phyloP scores from a whole-genome alignment of 108 stramenopile species.

The Nitzschia sp. region DNA sequence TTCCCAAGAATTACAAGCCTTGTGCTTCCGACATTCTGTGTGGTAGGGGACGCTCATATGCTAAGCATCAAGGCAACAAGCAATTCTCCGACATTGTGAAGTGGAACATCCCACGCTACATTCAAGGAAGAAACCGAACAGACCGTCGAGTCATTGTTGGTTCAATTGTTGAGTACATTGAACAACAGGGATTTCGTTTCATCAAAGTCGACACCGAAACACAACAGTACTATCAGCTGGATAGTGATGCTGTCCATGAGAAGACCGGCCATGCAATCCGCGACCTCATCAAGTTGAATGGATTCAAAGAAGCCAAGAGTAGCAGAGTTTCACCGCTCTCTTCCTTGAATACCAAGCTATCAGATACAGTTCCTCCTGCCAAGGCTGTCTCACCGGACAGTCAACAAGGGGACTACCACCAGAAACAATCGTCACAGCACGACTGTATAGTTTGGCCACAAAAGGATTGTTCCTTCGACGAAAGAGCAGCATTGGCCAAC shows the following conservation, averaged over 20 bases:
- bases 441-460: too few relatives aligned
- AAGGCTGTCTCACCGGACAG: too few relatives aligned
- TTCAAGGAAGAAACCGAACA: not conserved
- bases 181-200: not conserved
- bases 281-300: not conserved
- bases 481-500: too few relatives aligned
- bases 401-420: too few relatives aligned
- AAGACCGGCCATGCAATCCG: conserved; percentile 5
- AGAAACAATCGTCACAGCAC: too few relatives aligned
- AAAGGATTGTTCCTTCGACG: too few relatives aligned
- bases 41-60: not conserved
- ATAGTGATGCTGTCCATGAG: not conserved
- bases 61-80: not conserved
- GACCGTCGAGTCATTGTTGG: conserved; percentile 1
- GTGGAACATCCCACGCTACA: not conserved
- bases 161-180: not conserved
- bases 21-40: not conserved
- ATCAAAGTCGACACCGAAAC: not conserved
- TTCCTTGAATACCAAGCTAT: too few relatives aligned
- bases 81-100: not conserved
- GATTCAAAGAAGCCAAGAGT: too few relatives aligned
- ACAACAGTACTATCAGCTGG: not conserved
- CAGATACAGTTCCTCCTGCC: too few relatives aligned
- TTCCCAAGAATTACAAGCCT: not conserved
- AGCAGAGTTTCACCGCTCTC: too few relatives aligned